These are phyloP conservation scores for Aspergillus sp. DNA, from an alignment of 2,329 filamentous ascomycete species.

Conservation along the genomic window DNA sequence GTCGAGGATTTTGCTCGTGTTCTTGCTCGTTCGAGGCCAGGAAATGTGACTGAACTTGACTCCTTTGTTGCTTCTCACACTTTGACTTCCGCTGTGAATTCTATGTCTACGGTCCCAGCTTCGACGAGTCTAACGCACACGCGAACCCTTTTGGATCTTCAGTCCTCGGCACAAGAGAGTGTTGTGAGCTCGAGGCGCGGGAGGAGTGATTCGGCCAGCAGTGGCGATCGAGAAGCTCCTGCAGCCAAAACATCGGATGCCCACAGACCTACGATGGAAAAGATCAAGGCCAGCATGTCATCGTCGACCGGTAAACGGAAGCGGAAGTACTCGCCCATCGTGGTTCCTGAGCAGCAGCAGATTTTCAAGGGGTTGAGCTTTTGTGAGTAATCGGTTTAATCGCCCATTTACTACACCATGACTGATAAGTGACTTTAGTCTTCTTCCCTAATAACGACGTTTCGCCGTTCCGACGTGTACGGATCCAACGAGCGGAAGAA, in stretches of 20 bases:
- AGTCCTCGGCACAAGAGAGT: not conserved
- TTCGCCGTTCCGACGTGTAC: conserved; percentile 62
- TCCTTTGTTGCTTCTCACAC: not conserved
- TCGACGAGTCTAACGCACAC: not conserved
- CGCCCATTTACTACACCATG: not conserved
- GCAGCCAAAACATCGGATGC: conserved; percentile 12
- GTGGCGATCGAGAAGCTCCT: not conserved
- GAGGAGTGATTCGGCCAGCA: not conserved
- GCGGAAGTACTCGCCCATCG: conserved; percentile 39
- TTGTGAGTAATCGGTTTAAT: conserved; percentile 41
- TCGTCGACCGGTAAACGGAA: conserved; percentile 24
- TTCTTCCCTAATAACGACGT: conserved; percentile 82
- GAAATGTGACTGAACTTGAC: not conserved
- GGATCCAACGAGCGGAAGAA: conserved; percentile 73
- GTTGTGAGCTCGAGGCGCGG: not conserved
- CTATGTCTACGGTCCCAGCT: not conserved
- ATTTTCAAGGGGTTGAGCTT: conserved; percentile 64
- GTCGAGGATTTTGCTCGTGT: conserved; percentile 20
- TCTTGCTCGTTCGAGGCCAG: conserved; percentile 8
- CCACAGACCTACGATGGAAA: conserved; percentile 15
- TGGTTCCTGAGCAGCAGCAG: conserved; percentile 53
- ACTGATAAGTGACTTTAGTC: conserved; percentile 37
- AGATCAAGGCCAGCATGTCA: conserved; percentile 5
- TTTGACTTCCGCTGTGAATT: not conserved
- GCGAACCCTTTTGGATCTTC: conserved; percentile 5